Percentiles rank a stretch among this genome's conserved stretches.
phyloP scores from a whole-genome alignment of 305 asterid genomes.

The Solanum hybrid region DNA sequence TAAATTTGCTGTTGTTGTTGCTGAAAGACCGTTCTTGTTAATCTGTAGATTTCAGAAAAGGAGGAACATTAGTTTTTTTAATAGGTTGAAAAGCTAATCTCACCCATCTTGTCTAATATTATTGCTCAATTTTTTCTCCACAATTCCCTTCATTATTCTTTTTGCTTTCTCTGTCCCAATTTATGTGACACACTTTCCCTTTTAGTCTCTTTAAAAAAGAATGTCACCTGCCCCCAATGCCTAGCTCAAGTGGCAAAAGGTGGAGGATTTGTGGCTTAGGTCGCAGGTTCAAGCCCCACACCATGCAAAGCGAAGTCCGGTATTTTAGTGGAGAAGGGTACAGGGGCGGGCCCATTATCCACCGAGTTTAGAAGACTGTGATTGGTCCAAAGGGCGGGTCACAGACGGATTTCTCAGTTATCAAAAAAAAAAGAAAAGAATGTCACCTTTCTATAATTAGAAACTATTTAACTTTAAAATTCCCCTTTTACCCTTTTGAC shows the following conservation, averaged over 20 bases:
- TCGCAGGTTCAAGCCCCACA: too few species aligned
- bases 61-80: neutral
- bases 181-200: neutral
- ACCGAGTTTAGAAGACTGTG: too few species aligned
- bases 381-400: too few species aligned
- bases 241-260: too few species aligned
- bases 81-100: neutral
- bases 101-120: neutral
- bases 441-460: neutral
- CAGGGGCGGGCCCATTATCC: too few species aligned
- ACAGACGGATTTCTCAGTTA: too few species aligned
- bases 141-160: neutral
- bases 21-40: neutral
- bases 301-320: too few species aligned
- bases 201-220: neutral
- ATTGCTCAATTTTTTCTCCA: neutral
- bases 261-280: too few species aligned
- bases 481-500: neutral
- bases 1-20: slow-evolving; percentile 29
- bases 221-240: neutral
- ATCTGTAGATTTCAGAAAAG: neutral
- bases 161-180: neutral
- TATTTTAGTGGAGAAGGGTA: too few species aligned
- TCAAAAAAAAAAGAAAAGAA: neutral
- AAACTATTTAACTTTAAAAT: neutral